A percentile compares a stretch with the other conserved stretches of the same genome.
Conservation (phyloP, 345 rosid genomes). For the Erucastrum elatum region DNA sequence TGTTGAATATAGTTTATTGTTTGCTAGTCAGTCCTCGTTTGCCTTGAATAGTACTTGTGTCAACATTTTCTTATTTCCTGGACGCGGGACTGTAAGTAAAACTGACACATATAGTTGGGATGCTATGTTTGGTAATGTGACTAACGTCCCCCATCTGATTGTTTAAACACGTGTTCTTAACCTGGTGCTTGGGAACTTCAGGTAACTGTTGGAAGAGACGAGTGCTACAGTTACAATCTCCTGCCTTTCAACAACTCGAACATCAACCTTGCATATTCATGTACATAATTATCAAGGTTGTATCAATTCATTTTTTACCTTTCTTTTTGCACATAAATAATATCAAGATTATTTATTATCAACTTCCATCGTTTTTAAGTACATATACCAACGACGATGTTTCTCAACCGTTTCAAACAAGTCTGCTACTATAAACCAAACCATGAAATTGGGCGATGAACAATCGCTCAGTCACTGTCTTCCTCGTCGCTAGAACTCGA, state of each 20-base stretch:
- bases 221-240: background rate
- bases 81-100: too few species aligned
- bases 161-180: too few species aligned
- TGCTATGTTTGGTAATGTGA: too few species aligned
- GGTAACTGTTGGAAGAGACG: too few species aligned
- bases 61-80: too few species aligned
- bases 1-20: too few species aligned
- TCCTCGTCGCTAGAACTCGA: slow-evolving; percentile 33
- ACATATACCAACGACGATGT: slow-evolving; percentile 23
- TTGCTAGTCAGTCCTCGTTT: too few species aligned
- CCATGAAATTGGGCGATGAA: background rate
- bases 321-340: background rate
- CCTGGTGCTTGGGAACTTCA: too few species aligned
- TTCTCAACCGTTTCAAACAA: slow-evolving; percentile 9
- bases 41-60: too few species aligned
- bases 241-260: background rate
- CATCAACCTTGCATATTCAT: background rate
- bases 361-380: background rate
- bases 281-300: background rate
- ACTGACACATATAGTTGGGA: too few species aligned
- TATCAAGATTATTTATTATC: background rate
- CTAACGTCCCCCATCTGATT: too few species aligned
- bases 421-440: slow-evolving; percentile 9
- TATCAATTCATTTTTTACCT: background rate
- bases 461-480: slow-evolving; percentile 9